A percentile compares a stretch with the other conserved stretches of the same genome.
phyloP scores from a whole-genome alignment of 2,329 filamentous ascomycete genomes.

The Penicillium griseofulvum region DNA sequence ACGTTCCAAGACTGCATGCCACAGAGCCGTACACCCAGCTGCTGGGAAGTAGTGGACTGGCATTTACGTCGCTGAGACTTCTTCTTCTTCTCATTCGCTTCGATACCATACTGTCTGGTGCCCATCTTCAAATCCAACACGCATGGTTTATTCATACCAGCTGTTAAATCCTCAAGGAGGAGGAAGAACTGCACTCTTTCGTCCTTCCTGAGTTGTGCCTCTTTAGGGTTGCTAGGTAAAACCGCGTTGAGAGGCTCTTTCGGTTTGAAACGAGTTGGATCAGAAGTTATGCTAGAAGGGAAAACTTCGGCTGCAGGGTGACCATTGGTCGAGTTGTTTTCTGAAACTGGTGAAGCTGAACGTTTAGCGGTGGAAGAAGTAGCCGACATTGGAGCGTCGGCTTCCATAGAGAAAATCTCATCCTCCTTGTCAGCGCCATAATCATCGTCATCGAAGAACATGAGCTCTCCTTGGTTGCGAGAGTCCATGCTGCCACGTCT shows the following conservation, averaged over 20 bases:
- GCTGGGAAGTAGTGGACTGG: conserved; percentile 82
- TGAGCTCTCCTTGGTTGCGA: conserved; percentile 70
- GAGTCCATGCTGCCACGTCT: conserved; percentile 70
- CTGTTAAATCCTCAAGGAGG: conserved; percentile 88
- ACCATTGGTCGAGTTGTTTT: conserved; percentile 2
- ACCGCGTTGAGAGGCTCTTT: conserved; percentile 27
- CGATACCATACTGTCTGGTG: conserved; percentile 91
- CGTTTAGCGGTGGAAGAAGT: conserved; percentile 2
- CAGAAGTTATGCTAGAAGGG: not conserved
- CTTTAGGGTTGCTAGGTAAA: conserved; percentile 70
- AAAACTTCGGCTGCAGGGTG: not conserved
- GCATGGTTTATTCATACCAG: conserved; percentile 93
- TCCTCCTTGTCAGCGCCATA: conserved; percentile 77
- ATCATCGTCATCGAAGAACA: conserved; percentile 87
- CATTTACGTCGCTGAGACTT: conserved; percentile 92
- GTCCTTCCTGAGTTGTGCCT: conserved; percentile 57
- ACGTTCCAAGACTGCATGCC: conserved; percentile 96
- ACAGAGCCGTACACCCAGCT: conserved; percentile 89
- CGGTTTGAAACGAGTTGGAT: conserved; percentile 5
- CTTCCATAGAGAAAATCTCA: conserved; percentile 67
- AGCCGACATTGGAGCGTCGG: conserved; percentile 35
- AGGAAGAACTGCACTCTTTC: conserved; percentile 86
- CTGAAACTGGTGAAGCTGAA: conserved; percentile 14
- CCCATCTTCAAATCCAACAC: conserved; percentile 99
- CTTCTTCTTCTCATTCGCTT: conserved; percentile 88